Base-by-base conservation (phyloP, 2,329 filamentous ascomycete genomes). In the Aspergillus glaucus region DNA sequence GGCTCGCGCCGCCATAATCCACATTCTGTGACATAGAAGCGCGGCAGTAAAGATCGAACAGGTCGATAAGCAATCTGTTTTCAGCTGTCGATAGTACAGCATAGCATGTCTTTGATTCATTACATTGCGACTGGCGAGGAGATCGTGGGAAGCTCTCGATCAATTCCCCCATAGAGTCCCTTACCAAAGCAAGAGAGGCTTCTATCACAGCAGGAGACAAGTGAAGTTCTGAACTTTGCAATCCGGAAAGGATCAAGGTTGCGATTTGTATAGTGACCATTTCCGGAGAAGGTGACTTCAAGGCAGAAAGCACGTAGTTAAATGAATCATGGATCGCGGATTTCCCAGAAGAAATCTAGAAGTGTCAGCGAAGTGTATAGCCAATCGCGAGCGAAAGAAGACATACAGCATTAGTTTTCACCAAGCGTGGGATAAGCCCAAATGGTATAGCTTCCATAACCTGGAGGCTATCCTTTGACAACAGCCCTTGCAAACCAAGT, bases 361-460 rank as follows among this genome's bases (percentile, higher is more conserved):
- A 1, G 10, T 9, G 24, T 64, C 50, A 64, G 52, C 19, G 42
- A 0, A 36, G 14, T 28, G 45, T 10, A 49, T 12, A 30, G 26
- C 37, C 8, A 32, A 3, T 24, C 44, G 6, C 2, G 21, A n/a
- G 12, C 7, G 15, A 6, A 17, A 17, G 4, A 14, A 56, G 53
- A 48, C 71, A 66, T 21, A 74, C 75, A 36, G 62, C 62, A 45
- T 66, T 57, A 51, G 69, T 64, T 45, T 69, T 62, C 22, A 74
- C 54, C 14, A 72, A 49, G 0, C 59, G 60, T 41, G 58, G 47
- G 24, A 63, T 46, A 22, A 57, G 49, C 17, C 57, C 48, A 14
- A 47, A 39, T 12, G 66, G 55, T 21, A 70, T 47, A 2, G 39
- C 43, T 17, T 54, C 51, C 24, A 67, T 39, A 1, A 56, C 48